phyloP scores from a whole-genome alignment of 768 basidiomycete genomes.

The Boletus rubroflammeus region DNA sequence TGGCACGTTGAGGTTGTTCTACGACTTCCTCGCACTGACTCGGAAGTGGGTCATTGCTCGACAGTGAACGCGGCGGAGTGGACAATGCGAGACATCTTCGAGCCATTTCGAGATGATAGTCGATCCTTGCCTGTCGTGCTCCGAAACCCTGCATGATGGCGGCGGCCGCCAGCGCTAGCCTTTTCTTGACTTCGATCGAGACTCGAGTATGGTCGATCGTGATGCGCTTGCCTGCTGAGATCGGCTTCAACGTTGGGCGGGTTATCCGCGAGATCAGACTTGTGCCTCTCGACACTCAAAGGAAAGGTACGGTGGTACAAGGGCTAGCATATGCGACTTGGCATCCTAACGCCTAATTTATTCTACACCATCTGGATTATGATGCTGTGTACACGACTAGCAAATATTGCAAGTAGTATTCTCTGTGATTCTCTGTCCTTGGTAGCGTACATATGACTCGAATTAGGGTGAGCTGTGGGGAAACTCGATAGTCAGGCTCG shows the following conservation, averaged over 20 bases:
- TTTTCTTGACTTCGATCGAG: not conserved
- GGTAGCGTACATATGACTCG: not conserved
- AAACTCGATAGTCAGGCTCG: conserved; percentile 2
- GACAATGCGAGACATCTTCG: conserved; percentile 16
- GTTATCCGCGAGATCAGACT: too few species aligned
- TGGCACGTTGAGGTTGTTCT: conserved; percentile 9
- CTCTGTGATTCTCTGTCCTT: not conserved
- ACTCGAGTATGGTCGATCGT: too few species aligned
- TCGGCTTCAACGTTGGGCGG: too few species aligned
- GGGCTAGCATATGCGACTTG: too few species aligned
- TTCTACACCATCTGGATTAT: not conserved
- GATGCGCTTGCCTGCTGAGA: too few species aligned
- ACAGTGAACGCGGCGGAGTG: not conserved
- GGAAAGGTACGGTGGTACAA: too few species aligned
- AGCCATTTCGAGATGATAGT: conserved; percentile 18
- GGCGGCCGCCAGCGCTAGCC: not conserved
- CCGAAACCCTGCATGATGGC: conserved; percentile 12
- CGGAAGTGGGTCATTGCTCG: not conserved
- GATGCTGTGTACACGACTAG: not conserved
- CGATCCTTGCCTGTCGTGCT: conserved; percentile 17
- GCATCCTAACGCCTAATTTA: not conserved
- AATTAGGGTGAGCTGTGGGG: not conserved
- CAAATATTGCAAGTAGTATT: too few species aligned
- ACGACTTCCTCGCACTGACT: not conserved
- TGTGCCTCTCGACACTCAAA: too few species aligned